These are phyloP conservation scores for Eutypella sp. DNA, from an alignment of 2,329 filamentous ascomycete genomes.

Conservation along the genomic window DNA sequence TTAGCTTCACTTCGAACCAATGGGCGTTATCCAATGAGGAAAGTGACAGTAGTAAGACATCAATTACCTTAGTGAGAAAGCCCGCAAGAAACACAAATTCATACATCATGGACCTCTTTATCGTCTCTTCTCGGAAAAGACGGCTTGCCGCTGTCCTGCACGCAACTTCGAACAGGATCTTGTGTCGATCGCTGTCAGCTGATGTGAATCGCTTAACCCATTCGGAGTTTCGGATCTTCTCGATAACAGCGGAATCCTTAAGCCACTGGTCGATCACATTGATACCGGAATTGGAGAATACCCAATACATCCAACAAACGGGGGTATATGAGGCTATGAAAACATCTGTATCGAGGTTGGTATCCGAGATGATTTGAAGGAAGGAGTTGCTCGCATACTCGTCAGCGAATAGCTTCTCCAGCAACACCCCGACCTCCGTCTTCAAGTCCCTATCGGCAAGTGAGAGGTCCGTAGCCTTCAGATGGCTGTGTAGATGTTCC, in stretches of 20 bases:
- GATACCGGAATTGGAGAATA: neutral
- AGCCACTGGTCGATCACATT: neutral
- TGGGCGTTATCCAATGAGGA: neutral
- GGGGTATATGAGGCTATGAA: neutral
- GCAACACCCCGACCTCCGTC: neutral
- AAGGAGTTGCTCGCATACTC: neutral
- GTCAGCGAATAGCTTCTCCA: neutral
- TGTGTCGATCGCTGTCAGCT: neutral
- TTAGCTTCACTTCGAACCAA: neutral
- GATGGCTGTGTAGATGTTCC: neutral
- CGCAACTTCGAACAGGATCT: neutral
- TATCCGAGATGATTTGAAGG: neutral
- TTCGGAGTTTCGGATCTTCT: neutral
- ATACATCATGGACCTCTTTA: neutral
- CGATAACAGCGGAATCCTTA: neutral
- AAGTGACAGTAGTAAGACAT: neutral
- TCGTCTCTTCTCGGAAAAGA: neutral
- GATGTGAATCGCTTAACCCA: neutral
- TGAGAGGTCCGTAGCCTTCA: neutral
- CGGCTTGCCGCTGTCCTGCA: neutral
- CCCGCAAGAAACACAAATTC: neutral
- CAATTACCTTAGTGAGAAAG: neutral
- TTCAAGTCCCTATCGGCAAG: neutral
- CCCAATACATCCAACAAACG: neutral
- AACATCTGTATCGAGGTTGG: neutral